Evolutionary conservation across 2,329 filamentous ascomycete species (phyloP), one percentile per base, ranked within the genome.

Genomic region (Aspergillus luchuensis): DNA sequence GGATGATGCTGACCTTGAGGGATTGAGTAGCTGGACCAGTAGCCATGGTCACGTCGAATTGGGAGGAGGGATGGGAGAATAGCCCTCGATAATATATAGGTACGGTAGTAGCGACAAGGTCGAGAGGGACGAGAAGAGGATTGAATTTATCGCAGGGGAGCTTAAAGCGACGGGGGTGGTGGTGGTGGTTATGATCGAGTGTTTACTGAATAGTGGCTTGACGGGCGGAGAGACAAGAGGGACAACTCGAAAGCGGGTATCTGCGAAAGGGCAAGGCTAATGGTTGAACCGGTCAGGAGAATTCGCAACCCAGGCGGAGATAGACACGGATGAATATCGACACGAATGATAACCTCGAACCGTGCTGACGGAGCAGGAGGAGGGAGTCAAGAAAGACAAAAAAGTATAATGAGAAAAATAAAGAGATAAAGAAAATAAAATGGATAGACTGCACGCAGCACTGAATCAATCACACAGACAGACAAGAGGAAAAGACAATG

Each of bases 1-100:
- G 50, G 58, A 52, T 52, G 59, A 52, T 52, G 63, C 67, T 82
- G 82, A 95, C 92, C 91, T 97, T 96, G 76, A 96, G 82, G 71
- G 91, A 96, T 82, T 96, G 91, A 74, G 93, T 94, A 73, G 90
- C 90, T 63, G 89, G 90, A 78, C 89, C 88, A 73, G 91, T 89
- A 85, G 94, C 94, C 84, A 86, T 89, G 59, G 50, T 63, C 54
- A 45, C 56, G 61, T 39, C 39, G 57, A 50, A 59, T 66, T 61
- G 56, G 59, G 63, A 30, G 41, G 58, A 61, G 53, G 50, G 33
- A 36, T 36, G 33, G 33, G 10, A 15, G 11, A 36, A 13, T 36
- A 57, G 48, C 62, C 38, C 43, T 38, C 17, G 38, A 57, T 36
- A 36, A 36, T 15, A 36, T 48, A 30, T 56, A 61, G 57, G 60